A percentile compares a stretch with the other conserved stretches of the same genome.
These are phyloP conservation scores for Colletotrichum eleusines DNA, from an alignment of 2,329 filamentous ascomycete species.

Conservation along the genomic window DNA sequence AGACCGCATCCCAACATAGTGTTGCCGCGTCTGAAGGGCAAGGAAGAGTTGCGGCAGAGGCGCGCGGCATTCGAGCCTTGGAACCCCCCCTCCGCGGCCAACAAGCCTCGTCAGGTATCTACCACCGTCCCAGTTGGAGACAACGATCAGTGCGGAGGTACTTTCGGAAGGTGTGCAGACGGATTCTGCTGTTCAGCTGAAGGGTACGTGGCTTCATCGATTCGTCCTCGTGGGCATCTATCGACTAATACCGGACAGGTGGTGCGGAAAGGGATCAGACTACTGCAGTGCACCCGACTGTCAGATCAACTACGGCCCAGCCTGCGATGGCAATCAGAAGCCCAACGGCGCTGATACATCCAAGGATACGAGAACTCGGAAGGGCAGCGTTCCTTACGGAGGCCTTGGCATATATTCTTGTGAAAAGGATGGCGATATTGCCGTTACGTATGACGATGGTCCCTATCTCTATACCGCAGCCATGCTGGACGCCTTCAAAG, in stretches of 20 bases:
- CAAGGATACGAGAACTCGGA: constrained; percentile 43
- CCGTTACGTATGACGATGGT: constrained; percentile 55
- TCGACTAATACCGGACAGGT: constrained; percentile 12
- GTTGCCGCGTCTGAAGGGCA: constrained; percentile 2
- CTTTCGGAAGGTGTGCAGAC: constrained; percentile 47
- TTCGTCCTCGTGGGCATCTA: neutral
- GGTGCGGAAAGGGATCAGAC: constrained; percentile 47
- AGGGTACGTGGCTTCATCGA: constrained; percentile 44
- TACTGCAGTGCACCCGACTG: constrained; percentile 48
- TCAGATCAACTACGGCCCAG: constrained; percentile 47
- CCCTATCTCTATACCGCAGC: constrained; percentile 51
- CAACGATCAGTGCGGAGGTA: constrained; percentile 47
- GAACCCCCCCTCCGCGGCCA: constrained; percentile 45
- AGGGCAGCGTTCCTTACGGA: constrained; percentile 47
- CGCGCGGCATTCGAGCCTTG: constrained; percentile 44
- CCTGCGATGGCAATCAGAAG: constrained; percentile 49
- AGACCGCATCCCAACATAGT: constrained; percentile 41
- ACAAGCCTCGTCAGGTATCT: constrained; percentile 42
- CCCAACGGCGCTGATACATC: constrained; percentile 46
- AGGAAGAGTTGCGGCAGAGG: constrained; percentile 23
- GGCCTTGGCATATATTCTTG: constrained; percentile 51
- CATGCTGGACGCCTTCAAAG: constrained; percentile 52
- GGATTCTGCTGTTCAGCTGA: constrained; percentile 52
- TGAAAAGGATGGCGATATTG: constrained; percentile 48
- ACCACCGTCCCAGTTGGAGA: constrained; percentile 13